Evolutionary conservation across 1,284 basidiomycete genomes (phyloP), one percentile per base, ranked within the genome.

Genomic region (Ganoderma lucidum): DNA sequence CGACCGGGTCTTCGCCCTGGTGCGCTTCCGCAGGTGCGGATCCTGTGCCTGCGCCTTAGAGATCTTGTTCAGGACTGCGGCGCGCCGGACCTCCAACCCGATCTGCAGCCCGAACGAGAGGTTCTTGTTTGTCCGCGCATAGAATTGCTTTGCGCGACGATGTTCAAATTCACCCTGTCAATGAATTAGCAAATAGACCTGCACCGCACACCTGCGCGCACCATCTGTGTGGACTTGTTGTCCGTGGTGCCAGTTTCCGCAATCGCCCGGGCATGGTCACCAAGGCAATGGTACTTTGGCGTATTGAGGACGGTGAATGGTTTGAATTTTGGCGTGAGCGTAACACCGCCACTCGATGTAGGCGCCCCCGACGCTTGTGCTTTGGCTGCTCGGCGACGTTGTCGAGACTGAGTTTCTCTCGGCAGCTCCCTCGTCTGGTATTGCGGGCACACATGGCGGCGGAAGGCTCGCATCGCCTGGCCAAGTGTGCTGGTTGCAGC

Each of bases 241-340:
- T 84, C 83, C 2, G 78, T 80, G 2, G 81, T 81, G 0, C 83
- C 81, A 59, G 74, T 77, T 3, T 48, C 45, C 9, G 65, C 56
- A 8, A 85, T 82, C 0, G 74, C 68, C 0, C 9, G 42, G 0
- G 76, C 62, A 66, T 82, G 82, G 63, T 84, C 77, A 0, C 81
- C 68, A 1, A 55, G 45, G 4, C 39, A 32, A 64, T 84, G 83
- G 0, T 78, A 62, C 63, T 84, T 84, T 68, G 75, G 75, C 0
- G 79, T 80, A 6, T 70, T 62, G 41, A n/a, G 30, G 15, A 81
- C 61, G 45, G 80, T 80, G 23, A 75, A 62, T 6, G 35, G 37
- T 28, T 69, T 63, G 32, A 41, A 15, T n/a, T 30, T 62, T 8
- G 60, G 41, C 2, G 23, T 23, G 1, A 28, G 19, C 1, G 35